Evolutionary conservation across 225 moss, liverwort and hornwort genomes (phyloP).

Genomic region (Rhytidiadelphus loreus): DNA sequence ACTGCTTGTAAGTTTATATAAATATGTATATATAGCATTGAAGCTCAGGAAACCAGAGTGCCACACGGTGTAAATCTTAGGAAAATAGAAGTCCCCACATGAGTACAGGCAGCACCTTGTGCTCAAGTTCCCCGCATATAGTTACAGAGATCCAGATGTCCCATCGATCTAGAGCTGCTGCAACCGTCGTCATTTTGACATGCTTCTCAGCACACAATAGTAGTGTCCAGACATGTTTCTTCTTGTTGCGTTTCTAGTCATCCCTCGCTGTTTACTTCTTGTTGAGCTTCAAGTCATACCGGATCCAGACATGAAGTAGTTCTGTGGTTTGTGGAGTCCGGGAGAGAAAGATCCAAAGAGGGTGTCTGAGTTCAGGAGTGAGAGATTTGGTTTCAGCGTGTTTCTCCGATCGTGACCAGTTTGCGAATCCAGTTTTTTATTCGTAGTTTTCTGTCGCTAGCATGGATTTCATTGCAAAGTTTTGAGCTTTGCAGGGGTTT

Average conservation of each 20-base stretch:
- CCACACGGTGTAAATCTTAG: not conserved
- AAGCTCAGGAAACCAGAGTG: not conserved
- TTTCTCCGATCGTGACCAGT: not conserved
- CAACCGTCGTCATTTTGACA: not conserved
- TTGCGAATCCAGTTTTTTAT: not conserved
- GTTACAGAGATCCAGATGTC: not conserved
- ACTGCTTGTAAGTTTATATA: not conserved
- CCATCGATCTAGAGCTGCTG: not conserved
- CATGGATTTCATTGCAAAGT: not conserved
- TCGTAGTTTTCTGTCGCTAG: not conserved
- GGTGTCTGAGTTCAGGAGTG: not conserved
- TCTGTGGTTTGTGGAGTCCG: not conserved
- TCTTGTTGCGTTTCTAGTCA: not conserved
- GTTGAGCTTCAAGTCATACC: not conserved
- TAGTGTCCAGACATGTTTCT: not conserved
- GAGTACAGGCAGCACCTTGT: not conserved
- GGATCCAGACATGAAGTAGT: not conserved
- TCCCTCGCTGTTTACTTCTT: not conserved
- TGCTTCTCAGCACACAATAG: not conserved
- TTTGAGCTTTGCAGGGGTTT: not conserved
- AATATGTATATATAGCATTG: not conserved
- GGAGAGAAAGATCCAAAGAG: slow-evolving; percentile 9
- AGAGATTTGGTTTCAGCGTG: not conserved
- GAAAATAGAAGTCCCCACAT: not conserved
- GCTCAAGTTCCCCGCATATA: not conserved